A percentile compares a stretch with the other conserved stretches of the same genome.
Conservation (phyloP, 192 early-diverging fungal species). For the Entomortierella beljakovae region DNA sequence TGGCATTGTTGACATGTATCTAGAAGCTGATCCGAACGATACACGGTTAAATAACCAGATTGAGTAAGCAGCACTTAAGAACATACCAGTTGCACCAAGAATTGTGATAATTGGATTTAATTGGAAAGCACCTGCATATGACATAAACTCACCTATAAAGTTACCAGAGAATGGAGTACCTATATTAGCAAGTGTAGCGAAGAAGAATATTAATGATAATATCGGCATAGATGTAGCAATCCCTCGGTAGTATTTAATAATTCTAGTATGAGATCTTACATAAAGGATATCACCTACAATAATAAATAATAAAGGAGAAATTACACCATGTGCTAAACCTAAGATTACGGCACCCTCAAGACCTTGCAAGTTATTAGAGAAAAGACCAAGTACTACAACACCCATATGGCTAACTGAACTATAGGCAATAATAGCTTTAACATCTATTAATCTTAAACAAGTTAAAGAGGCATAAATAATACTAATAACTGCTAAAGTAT, state of each 20-base stretch:
- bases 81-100: slow-evolving; percentile 70
- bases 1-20: slow-evolving; percentile 64
- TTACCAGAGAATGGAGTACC: slow-evolving; percentile 74
- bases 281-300: slow-evolving; percentile 72
- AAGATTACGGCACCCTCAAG: slow-evolving; percentile 72
- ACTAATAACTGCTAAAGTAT: slow-evolving; percentile 74
- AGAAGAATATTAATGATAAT: slow-evolving; percentile 68
- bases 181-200: slow-evolving; percentile 76
- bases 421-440: slow-evolving; percentile 84
- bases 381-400: slow-evolving; percentile 75
- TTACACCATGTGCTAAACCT: slow-evolving; percentile 77
- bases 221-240: slow-evolving; percentile 69
- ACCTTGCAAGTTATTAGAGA: slow-evolving; percentile 78
- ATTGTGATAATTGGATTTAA: slow-evolving; percentile 70
- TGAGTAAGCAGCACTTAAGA: slow-evolving; percentile 71
- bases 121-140: slow-evolving; percentile 72
- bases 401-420: slow-evolving; percentile 76
- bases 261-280: slow-evolving; percentile 79
- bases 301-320: slow-evolving; percentile 78
- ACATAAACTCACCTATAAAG: slow-evolving; percentile 78
- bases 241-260: slow-evolving; percentile 80
- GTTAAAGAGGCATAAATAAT: slow-evolving; percentile 80
- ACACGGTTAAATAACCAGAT: slow-evolving; percentile 61
- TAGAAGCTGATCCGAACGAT: slow-evolving; percentile 65
- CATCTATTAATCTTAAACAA: slow-evolving; percentile 78